phyloP scores from a whole-genome alignment of 2,329 filamentous ascomycete genomes.

The Alternaria incomplexa region DNA sequence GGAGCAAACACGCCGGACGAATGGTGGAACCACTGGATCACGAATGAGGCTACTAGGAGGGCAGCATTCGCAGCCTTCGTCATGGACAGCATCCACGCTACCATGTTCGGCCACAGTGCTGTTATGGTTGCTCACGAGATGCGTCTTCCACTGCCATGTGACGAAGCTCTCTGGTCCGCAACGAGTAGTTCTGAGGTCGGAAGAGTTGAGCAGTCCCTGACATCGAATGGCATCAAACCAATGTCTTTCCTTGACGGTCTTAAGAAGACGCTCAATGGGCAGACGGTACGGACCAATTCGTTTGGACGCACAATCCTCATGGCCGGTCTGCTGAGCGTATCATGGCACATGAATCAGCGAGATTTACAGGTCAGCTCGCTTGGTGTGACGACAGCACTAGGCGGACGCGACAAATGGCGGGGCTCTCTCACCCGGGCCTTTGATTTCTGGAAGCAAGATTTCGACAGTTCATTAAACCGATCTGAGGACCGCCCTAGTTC shows the following conservation, averaged over 20 bases:
- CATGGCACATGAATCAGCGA: conserved; percentile 97
- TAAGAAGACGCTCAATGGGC: conserved; percentile 85
- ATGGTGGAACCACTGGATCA: conserved; percentile 97
- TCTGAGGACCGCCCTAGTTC: conserved; percentile 46
- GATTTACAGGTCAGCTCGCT: conserved; percentile 91
- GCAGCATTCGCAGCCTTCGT: conserved; percentile 94
- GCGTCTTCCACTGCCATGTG: conserved; percentile 86
- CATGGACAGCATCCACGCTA: conserved; percentile 93
- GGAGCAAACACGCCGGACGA: conserved; percentile 78
- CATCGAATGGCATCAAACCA: conserved; percentile 81
- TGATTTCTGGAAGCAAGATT: conserved; percentile 91
- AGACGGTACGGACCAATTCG: conserved; percentile 86
- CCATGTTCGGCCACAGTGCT: conserved; percentile 96
- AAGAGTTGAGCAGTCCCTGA: conserved; percentile 78
- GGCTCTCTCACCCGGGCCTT: conserved; percentile 84
- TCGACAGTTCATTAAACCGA: conserved; percentile 78
- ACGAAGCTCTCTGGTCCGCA: conserved; percentile 91
- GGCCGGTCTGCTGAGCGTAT: conserved; percentile 90
- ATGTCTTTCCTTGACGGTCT: conserved; percentile 89
- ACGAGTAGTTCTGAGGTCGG: conserved; percentile 86
- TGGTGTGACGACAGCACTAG: conserved; percentile 78
- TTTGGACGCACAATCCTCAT: conserved; percentile 94
- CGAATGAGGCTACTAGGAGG: conserved; percentile 85
- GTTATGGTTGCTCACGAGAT: conserved; percentile 98
- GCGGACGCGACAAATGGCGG: conserved; percentile 90